Percentiles rank a stretch among this genome's conserved stretches.
These are phyloP conservation scores for Linanthus parryae DNA, from an alignment of 148 eudicot species.

Conservation along the genomic window DNA sequence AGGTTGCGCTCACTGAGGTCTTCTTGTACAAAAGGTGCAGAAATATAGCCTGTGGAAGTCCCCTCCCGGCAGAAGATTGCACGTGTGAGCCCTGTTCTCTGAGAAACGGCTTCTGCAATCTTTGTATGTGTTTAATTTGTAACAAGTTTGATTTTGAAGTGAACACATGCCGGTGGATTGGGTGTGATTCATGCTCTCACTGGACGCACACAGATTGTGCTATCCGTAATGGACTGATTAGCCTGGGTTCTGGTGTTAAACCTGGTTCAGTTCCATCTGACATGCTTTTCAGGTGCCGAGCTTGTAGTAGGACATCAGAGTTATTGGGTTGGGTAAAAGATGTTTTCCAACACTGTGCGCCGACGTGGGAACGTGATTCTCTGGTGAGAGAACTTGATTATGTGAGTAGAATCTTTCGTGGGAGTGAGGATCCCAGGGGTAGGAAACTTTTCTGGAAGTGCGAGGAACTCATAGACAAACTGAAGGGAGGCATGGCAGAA, in stretches of 20 bases:
- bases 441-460: conserved; percentile 61
- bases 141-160: conserved; percentile 74
- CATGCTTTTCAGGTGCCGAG: conserved; percentile 61
- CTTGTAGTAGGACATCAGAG: conserved; percentile 58
- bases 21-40: conserved; percentile 57
- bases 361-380: conserved; percentile 56
- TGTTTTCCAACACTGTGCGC: conserved; percentile 59
- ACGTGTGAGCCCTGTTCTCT: conserved; percentile 48
- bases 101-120: conserved; percentile 65
- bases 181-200: conserved; percentile 62
- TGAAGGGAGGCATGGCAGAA: conserved; percentile 46
- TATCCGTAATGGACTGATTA: conserved; percentile 54
- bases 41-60: conserved; percentile 63
- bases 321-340: conserved; percentile 73
- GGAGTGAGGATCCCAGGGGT: conserved; percentile 60
- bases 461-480: conserved; percentile 54
- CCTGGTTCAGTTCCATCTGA: conserved; percentile 31
- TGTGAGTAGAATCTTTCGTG: conserved; percentile 53
- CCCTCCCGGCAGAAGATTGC: conserved; percentile 61
- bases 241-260: conserved; percentile 43
- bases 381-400: conserved; percentile 56
- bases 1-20: conserved; percentile 55
- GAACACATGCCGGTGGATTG: conserved; percentile 73
- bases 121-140: conserved; percentile 74
- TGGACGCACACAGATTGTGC: conserved; percentile 84